Evolutionary conservation across 1,139 yeast species (phyloP).

Genomic region (Pneumocystis murina): DNA sequence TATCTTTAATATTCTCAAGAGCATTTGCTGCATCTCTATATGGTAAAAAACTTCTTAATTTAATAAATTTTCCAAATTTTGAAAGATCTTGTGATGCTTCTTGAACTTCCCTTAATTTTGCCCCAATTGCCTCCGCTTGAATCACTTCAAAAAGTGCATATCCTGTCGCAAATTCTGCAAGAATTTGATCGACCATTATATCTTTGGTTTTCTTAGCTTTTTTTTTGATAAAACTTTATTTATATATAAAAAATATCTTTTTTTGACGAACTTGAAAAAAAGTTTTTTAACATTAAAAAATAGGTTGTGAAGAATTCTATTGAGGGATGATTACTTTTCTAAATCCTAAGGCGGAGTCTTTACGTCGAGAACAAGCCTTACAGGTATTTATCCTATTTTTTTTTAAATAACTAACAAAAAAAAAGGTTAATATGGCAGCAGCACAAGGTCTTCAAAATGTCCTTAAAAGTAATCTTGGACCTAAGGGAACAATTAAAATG

Average conservation of each 20-base stretch:
- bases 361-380: constrained; percentile 85
- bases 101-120: constrained; percentile 87
- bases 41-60: constrained; percentile 90
- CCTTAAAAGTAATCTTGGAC: constrained; percentile 81
- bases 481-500: constrained; percentile 92
- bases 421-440: constrained; percentile 82
- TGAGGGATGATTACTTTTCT: constrained; percentile 37
- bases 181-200: constrained; percentile 57
- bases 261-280: too few relatives aligned
- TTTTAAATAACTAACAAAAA: background rate
- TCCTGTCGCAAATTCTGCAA: constrained; percentile 98
- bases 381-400: constrained; percentile 19
- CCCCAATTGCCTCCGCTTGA: constrained; percentile 82
- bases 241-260: too few relatives aligned
- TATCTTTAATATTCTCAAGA: constrained; percentile 91
- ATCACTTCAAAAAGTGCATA: constrained; percentile 85
- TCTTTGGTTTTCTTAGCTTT: background rate
- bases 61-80: constrained; percentile 81
- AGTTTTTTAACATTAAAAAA: too few relatives aligned
- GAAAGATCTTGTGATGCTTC: constrained; percentile 76
- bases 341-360: constrained; percentile 92
- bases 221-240: too few relatives aligned
- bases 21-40: constrained; percentile 95
- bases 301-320: too few relatives aligned
- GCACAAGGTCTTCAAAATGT: constrained; percentile 95